These are phyloP conservation scores for Tylopilus microsporus DNA, from an alignment of 1,284 basidiomycete species.

Conservation along the genomic window DNA sequence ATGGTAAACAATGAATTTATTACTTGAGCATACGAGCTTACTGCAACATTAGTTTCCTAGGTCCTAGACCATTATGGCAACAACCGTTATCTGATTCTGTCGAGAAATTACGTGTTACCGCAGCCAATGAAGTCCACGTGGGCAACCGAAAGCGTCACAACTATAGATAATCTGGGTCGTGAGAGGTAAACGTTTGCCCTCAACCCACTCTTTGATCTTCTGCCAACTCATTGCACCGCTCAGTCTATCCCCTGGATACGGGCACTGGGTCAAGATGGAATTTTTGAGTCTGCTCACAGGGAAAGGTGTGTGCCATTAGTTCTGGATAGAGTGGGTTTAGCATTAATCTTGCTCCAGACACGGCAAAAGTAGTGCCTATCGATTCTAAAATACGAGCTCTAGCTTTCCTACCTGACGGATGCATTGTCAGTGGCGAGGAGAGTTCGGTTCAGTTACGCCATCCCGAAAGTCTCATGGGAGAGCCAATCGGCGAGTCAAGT, in stretches of 20 bases:
- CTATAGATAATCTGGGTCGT: constrained; percentile 1
- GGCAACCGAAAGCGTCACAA: neutral
- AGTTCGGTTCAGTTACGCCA: constrained; percentile 9
- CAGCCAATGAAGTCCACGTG: neutral
- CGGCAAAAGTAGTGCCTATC: constrained; percentile 3
- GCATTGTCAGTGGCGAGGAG: constrained; percentile 15
- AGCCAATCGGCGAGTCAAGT: constrained; percentile 7
- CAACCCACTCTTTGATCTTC: neutral
- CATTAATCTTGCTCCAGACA: neutral
- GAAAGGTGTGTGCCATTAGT: constrained; percentile 1
- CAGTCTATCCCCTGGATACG: neutral
- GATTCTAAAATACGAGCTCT: constrained; percentile 17
- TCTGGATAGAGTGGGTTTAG: neutral
- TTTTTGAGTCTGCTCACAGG: neutral
- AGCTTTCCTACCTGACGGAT: constrained; percentile 9
- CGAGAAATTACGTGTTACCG: neutral
- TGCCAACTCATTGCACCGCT: neutral
- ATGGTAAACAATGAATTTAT: neutral
- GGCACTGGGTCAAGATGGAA: constrained; percentile 3
- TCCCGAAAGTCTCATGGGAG: constrained; percentile 10
- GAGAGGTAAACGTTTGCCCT: constrained; percentile 2
- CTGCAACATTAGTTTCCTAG: neutral
- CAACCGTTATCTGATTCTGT: neutral
- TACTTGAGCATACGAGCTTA: neutral
- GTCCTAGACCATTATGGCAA: too few relatives aligned